Percentiles rank a stretch among this genome's conserved stretches.
Conservation (phyloP, 1,139 yeast species). For the Blastobotrys petasosporus region DNA sequence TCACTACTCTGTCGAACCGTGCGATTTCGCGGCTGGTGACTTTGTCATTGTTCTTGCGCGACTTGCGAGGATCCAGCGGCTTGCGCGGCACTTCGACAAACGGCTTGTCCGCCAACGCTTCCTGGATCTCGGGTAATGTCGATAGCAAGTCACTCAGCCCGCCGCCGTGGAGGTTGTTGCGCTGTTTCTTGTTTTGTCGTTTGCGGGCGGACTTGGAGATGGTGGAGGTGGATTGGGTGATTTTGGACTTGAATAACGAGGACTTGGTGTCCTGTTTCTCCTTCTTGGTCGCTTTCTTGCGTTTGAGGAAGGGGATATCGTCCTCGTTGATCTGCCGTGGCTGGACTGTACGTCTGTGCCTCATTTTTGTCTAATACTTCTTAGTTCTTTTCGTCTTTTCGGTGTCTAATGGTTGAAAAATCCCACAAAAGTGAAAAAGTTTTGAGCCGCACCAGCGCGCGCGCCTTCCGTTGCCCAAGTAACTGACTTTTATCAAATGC, state of each 20-base stretch:
- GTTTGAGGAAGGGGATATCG: conserved; percentile 23
- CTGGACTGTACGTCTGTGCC: conserved; percentile 5
- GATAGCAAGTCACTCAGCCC: conserved; percentile 29
- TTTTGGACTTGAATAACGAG: conserved; percentile 16
- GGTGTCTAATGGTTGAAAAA: too few species aligned
- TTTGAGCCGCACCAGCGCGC: too few species aligned
- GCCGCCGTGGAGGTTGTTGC: conserved; percentile 26
- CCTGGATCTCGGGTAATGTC: conserved; percentile 26
- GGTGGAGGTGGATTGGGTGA: conserved; percentile 13
- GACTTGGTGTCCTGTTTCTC: conserved; percentile 26
- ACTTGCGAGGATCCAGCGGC: conserved; percentile 24
- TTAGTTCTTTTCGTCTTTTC: too few species aligned
- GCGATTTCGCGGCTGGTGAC: conserved; percentile 29
- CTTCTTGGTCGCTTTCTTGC: conserved; percentile 25
- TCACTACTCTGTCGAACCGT: conserved; percentile 25
- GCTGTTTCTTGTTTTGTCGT: conserved; percentile 25
- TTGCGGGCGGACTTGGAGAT: conserved; percentile 29
- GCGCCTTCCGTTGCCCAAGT: too few species aligned
- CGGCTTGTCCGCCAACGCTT: conserved; percentile 1
- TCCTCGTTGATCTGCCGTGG: conserved; percentile 9
- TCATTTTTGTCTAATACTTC: conserved; percentile 1
- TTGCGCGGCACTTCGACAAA: conserved; percentile 16
- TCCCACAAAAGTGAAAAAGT: too few species aligned
- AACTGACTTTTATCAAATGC: too few species aligned
- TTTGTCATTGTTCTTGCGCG: conserved; percentile 28